Evolutionary conservation across 352 stramenopile species (phyloP), one percentile per base, ranked within the genome.

Genomic region (Phytopythium cucurbitacearum): DNA sequence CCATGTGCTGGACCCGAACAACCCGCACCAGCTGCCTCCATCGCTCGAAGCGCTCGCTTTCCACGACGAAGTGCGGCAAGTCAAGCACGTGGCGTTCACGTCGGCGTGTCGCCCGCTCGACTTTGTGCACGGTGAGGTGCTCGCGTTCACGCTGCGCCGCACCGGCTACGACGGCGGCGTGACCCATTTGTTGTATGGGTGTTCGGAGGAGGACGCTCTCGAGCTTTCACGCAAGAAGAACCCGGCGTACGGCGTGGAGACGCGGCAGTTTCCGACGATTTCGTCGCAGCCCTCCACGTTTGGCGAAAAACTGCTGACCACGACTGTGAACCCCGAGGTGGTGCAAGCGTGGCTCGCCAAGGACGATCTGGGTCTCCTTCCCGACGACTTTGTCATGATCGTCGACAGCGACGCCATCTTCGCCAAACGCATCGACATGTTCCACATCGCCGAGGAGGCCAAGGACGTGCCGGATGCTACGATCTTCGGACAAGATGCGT

Each of bases 371-470:
- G 67, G 58, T 15, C 48, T 87, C 12, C 48, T 60, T 11, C 58
- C 69, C 33, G 71, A 88, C 43, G 80, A 89, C 44, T 90, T 84
- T 48, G 60, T 94, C 44, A 87, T 90, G 75, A 60, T 87, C 9
- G 76, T 91, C 1, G 84, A 94, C 53, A 87, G 67, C 57, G 81
- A 94, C 59, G 75, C 81, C 21, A 76, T 92, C 54, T 91, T 94
- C 53, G 89, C 80, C 42, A 90, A 91, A 65, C 76, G 82, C 21
- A 8, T 89, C 11, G 81, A 92, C 52, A 72, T 94, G 59, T 78
- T 66, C 65, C 85, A 79, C 46, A 64, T 94, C 16, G 77, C 82
- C 37, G 54, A 64, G 9, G 80, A 91, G 41, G 80, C 73, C 7
- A 77, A 89, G 32, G 78, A 87, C 51, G 71, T 80, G 36, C 59